These are phyloP conservation scores for Nyctanthes arbortristis DNA, from an alignment of 257 asterid species.

Conservation along the genomic window DNA sequence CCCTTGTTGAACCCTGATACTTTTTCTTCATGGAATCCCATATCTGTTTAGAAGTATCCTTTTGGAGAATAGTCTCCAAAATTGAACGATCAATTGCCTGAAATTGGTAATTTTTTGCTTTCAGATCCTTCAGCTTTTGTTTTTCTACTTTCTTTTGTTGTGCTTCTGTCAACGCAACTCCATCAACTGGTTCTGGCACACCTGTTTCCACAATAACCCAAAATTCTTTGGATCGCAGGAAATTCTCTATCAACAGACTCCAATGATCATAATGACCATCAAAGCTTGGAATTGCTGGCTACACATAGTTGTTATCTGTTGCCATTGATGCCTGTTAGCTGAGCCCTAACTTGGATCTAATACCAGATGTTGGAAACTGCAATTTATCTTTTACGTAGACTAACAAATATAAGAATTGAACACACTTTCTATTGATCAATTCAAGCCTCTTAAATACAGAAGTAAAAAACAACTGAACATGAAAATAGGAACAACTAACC, in stretches of 20 bases:
- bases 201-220: background rate
- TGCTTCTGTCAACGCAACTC: background rate
- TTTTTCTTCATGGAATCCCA: background rate
- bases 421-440: no score
- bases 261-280: constrained; percentile 7
- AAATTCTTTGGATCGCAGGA: background rate
- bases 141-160: background rate
- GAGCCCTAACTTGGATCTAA: no score
- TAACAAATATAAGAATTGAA: no score
- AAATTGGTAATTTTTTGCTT: background rate
- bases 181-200: background rate
- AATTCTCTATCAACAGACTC: background rate
- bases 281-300: background rate
- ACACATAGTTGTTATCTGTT: background rate
- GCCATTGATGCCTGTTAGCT: background rate
- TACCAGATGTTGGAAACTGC: no score
- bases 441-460: no score
- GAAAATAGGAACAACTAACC: no score
- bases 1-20: background rate
- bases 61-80: background rate
- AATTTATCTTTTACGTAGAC: no score
- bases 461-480: no score
- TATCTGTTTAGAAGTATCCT: background rate
- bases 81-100: background rate
- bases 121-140: background rate